Evolutionary conservation across 2,329 filamentous ascomycete genomes (phyloP).

Genomic region (Hawksworthiomyces lignivorus): DNA sequence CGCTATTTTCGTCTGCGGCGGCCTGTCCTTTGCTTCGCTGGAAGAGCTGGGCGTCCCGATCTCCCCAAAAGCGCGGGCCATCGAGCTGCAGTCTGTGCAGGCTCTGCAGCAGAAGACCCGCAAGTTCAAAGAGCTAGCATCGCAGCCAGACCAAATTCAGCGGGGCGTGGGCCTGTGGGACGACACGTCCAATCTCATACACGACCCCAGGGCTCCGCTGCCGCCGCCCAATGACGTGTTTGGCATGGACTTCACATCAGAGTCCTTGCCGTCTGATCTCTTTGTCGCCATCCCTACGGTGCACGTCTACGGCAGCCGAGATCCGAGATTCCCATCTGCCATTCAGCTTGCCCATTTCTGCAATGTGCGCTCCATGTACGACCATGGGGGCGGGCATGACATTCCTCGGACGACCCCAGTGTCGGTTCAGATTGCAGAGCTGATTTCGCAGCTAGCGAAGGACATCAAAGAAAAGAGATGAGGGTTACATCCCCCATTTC

Average conservation of each 20-base stretch:
- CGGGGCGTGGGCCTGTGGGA: constrained; percentile 27
- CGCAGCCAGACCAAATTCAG: constrained; percentile 20
- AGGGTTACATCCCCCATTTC: too few species aligned
- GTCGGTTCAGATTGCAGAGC: constrained; percentile 22
- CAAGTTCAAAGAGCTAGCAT: constrained; percentile 18
- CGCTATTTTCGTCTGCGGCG: constrained; percentile 33
- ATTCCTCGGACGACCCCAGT: constrained; percentile 28
- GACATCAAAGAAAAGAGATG: too few species aligned
- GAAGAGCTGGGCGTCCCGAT: constrained; percentile 28
- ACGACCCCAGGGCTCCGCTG: constrained; percentile 20
- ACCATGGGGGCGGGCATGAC: constrained; percentile 31
- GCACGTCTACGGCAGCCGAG: constrained; percentile 28
- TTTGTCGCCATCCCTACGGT: constrained; percentile 27
- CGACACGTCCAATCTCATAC: constrained; percentile 23
- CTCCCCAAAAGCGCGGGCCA: constrained; percentile 22
- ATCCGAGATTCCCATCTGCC: constrained; percentile 27
- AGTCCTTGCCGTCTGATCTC: constrained; percentile 22
- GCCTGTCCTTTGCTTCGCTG: constrained; percentile 26
- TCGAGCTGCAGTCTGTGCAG: constrained; percentile 20
- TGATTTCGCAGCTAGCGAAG: constrained; percentile 20
- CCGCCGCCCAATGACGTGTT: constrained; percentile 24
- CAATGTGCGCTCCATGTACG: constrained; percentile 23
- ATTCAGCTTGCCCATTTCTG: constrained; percentile 30
- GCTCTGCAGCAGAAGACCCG: constrained; percentile 21
- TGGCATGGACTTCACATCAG: constrained; percentile 25